Percentiles rank a stretch among this genome's conserved stretches.
Evolutionary conservation across 495 filamentous ascomycete genomes (phyloP).

Genomic region (Paragyromitra xinjiangensis): DNA sequence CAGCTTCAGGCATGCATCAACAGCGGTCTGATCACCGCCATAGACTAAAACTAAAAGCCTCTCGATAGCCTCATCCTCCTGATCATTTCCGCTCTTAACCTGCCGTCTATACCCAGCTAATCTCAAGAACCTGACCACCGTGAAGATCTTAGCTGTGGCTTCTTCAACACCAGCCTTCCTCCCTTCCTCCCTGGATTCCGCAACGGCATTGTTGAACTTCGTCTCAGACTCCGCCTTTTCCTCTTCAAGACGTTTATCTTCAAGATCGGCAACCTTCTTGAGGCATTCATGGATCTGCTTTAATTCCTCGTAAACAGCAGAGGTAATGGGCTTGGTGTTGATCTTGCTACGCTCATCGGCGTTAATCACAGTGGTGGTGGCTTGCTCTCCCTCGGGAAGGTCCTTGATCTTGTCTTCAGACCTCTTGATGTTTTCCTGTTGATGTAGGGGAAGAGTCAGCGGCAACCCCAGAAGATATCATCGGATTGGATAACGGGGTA

Average conservation of each 20-base stretch:
- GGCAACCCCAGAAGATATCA: not conserved
- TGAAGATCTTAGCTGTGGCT: slow-evolving; percentile 66
- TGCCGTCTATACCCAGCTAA: slow-evolving; percentile 76
- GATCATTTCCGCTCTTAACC: slow-evolving; percentile 69
- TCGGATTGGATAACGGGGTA: not conserved
- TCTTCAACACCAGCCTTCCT: slow-evolving; percentile 65
- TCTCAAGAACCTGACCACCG: slow-evolving; percentile 80
- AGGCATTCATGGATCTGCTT: slow-evolving; percentile 86
- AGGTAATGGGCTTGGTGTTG: slow-evolving; percentile 86
- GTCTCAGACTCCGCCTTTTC: slow-evolving; percentile 79
- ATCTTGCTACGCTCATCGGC: slow-evolving; percentile 87
- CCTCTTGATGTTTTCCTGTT: slow-evolving; percentile 49
- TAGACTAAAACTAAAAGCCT: slow-evolving; percentile 89
- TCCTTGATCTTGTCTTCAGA: slow-evolving; percentile 57
- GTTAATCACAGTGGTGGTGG: slow-evolving; percentile 69
- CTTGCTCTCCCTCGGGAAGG: slow-evolving; percentile 54
- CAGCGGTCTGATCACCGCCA: slow-evolving; percentile 80
- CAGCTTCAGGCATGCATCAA: slow-evolving; percentile 82
- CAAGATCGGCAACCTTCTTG: slow-evolving; percentile 82
- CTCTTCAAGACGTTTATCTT: slow-evolving; percentile 65
- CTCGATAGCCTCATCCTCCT: slow-evolving; percentile 88
- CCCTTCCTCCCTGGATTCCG: slow-evolving; percentile 70
- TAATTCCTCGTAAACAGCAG: slow-evolving; percentile 74
- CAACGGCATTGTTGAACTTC: slow-evolving; percentile 73
- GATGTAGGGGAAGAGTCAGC: slow-evolving; percentile 11